Conservation (phyloP, 208 protist genomes). For the Spongospora subterranea region DNA sequence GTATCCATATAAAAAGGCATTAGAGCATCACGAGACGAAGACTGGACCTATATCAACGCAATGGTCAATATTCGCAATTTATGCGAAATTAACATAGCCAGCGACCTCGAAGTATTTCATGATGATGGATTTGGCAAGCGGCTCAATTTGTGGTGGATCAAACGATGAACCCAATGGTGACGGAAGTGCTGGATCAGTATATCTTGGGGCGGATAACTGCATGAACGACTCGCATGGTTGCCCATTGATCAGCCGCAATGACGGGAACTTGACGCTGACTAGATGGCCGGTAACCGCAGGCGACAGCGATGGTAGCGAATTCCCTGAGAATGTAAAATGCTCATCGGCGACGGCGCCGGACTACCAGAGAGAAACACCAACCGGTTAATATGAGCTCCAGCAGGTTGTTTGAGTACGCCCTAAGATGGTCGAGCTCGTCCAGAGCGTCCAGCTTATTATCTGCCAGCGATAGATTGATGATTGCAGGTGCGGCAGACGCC, state of each 20-base stretch:
- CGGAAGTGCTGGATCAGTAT: neutral
- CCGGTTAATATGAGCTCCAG: neutral
- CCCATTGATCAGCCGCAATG: slow-evolving; percentile 8
- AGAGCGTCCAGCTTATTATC: neutral
- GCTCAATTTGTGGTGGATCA: neutral
- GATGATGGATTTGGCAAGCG: neutral
- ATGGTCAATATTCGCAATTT: too few species aligned
- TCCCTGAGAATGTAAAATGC: neutral
- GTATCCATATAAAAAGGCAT: neutral
- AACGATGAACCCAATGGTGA: neutral
- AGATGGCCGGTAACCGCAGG: neutral
- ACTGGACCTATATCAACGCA: neutral
- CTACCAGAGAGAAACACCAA: neutral
- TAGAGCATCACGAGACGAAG: neutral
- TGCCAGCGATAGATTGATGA: neutral
- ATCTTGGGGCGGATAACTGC: neutral
- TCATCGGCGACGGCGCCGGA: neutral
- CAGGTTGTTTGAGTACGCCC: neutral
- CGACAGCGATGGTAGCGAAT: neutral
- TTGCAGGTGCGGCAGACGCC: neutral
- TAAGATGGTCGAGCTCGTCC: neutral
- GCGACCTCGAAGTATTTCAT: too few species aligned
- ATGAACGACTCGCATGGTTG: neutral
- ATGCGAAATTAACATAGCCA: neutral
- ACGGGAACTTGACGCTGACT: neutral